Evolutionary conservation across 139 green algal genomes (phyloP), one percentile per base, ranked within the genome.

Genomic region (Dunaliella sp.): DNA sequence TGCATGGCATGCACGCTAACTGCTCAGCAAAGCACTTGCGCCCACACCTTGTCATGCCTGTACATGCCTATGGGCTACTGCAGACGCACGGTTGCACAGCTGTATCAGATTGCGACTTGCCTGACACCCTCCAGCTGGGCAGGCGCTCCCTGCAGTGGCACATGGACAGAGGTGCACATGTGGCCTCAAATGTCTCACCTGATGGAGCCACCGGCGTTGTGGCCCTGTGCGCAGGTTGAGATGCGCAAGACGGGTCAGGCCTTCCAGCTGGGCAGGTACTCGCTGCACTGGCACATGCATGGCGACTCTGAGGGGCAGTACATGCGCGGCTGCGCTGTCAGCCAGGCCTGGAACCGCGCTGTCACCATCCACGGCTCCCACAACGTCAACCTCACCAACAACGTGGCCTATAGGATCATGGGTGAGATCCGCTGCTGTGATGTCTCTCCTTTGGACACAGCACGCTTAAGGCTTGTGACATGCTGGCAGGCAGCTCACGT

Each of bases 141-240:
- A 87, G 93, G 32, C 96, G 97, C 85, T 88, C 92, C 2, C 87
- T 97, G 48, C 94, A 97, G 85, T 95, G 94, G 88, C 94, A 97
- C 89, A 90, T 96, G 88, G n/a, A n/a, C n/a, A n/a, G n/a, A n/a
- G n/a, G n/a, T n/a, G n/a, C n/a, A n/a, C n/a, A n/a, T n/a, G n/a
- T n/a, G n/a, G n/a, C n/a, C n/a, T n/a, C n/a, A n/a, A n/a, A n/a
- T n/a, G n/a, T n/a, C n/a, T n/a, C n/a, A n/a, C n/a, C n/a, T n/a
- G n/a, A n/a, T n/a, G n/a, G n/a, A n/a, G n/a, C n/a, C n/a, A n/a
- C n/a, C n/a, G n/a, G n/a, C n/a, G n/a, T n/a, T n/a, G n/a, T n/a
- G n/a, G n/a, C n/a, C n/a, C n/a, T n/a, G n/a, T n/a, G n/a, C n/a
- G 48, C 84, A 93, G 75, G 85, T 91, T 12, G 90, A 93, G 85